phyloP scores from a whole-genome alignment of 2,329 filamentous ascomycete genomes.

The Trichoderma simmonsii region DNA sequence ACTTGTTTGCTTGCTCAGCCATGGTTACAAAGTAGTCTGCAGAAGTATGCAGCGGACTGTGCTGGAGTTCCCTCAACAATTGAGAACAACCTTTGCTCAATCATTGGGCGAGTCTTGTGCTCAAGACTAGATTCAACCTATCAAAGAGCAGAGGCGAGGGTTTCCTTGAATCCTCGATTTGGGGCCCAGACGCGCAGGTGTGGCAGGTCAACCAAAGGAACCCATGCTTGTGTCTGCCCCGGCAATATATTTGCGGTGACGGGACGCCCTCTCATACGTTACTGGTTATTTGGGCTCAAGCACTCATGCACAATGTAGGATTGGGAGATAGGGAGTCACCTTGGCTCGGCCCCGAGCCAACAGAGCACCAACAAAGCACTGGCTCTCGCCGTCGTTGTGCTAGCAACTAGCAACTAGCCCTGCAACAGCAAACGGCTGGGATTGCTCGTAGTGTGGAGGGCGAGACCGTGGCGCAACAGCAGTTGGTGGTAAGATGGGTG shows the following conservation, averaged over 20 bases:
- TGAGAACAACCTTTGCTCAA: not conserved
- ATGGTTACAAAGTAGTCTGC: not conserved
- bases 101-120: not conserved
- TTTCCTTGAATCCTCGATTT: not conserved
- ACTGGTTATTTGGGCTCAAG: not conserved
- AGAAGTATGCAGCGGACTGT: not conserved
- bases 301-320: not conserved
- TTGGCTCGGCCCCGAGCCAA: not conserved
- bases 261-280: not conserved
- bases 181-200: not conserved
- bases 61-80: not conserved
- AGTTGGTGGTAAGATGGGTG: slow-evolving; percentile 5
- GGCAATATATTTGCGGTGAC: not conserved
- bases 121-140: not conserved
- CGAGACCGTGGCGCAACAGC: not conserved
- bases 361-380: not conserved
- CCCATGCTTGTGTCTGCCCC: not conserved
- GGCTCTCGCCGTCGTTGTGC: not conserved
- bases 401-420: not conserved
- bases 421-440: not conserved
- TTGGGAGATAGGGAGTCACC: not conserved
- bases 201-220: not conserved
- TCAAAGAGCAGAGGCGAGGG: not conserved
- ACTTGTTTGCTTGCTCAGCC: not conserved
- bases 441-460: not conserved